Conservation (phyloP, 148 eudicot species). For the Fagopyrum tataricum region DNA sequence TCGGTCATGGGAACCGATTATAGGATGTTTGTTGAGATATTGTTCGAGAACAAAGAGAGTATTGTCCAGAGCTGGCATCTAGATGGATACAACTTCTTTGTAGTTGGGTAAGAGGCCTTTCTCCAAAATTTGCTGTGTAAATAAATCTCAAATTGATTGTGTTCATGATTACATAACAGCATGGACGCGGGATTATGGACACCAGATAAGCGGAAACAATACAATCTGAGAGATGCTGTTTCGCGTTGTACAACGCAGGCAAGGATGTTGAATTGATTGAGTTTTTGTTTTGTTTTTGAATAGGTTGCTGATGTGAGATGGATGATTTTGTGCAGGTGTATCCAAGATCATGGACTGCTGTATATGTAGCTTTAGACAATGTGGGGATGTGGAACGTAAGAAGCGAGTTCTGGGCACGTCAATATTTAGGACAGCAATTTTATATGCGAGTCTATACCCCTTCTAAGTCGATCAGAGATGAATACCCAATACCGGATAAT, state of each 20-base stretch:
- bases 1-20: conserved; percentile 59
- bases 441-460: conserved; percentile 27
- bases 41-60: conserved; percentile 58
- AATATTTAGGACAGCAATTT: conserved; percentile 32
- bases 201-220: conserved; percentile 9
- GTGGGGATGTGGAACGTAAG: conserved; percentile 41
- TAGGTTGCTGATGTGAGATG: not conserved
- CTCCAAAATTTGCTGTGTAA: not conserved
- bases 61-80: conserved; percentile 74
- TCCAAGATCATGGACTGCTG: conserved; percentile 36
- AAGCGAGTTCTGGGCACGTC: conserved; percentile 35
- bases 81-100: conserved; percentile 76
- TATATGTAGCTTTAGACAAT: conserved; percentile 31
- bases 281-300: not conserved
- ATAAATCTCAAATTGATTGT: not conserved
- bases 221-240: conserved; percentile 10
- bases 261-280: not conserved
- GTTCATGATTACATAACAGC: not conserved
- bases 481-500: conserved; percentile 28
- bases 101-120: conserved; percentile 56
- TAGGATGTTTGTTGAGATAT: conserved; percentile 55
- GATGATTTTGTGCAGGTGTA: conserved; percentile 20
- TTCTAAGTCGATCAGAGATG: conserved; percentile 25
- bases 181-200: conserved; percentile 11
- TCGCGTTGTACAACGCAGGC: conserved; percentile 9